Conservation (phyloP, 257 asterid genomes). For the Nicotiana undulata region DNA sequence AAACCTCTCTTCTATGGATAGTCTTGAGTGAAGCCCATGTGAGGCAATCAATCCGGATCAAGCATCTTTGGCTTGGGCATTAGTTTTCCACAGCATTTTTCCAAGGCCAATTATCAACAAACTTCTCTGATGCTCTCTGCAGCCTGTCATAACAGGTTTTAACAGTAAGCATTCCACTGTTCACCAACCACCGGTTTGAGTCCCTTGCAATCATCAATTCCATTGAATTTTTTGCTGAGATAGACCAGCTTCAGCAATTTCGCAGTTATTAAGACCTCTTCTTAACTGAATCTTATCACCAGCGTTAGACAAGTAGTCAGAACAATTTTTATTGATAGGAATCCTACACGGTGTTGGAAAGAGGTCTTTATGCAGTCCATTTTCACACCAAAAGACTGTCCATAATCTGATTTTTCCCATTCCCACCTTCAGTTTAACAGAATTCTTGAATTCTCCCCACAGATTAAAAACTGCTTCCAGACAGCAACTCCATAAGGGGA, state of each 20-base stretch:
- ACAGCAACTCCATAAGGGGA: background rate
- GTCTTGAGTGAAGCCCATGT: background rate
- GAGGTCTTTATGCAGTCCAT: background rate
- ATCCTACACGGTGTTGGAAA: background rate
- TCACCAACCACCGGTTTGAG: background rate
- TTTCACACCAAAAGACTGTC: background rate
- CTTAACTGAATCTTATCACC: background rate
- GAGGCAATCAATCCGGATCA: background rate
- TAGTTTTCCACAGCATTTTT: background rate
- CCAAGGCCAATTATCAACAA: background rate
- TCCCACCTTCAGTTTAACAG: background rate
- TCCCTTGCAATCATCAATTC: background rate
- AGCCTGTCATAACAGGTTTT: background rate
- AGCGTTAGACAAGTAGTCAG: background rate
- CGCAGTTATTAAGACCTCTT: background rate
- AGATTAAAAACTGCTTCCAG: background rate
- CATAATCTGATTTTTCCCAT: background rate
- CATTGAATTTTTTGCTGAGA: background rate
- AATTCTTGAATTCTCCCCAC: background rate
- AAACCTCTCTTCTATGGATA: background rate
- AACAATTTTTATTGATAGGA: background rate
- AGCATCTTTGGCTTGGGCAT: background rate
- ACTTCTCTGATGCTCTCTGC: background rate
- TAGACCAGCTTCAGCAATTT: slow-evolving; percentile 1
- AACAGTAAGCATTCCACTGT: background rate